Base-by-base conservation (phyloP, 2,329 filamentous ascomycete genomes). In the Coniella vitis region DNA sequence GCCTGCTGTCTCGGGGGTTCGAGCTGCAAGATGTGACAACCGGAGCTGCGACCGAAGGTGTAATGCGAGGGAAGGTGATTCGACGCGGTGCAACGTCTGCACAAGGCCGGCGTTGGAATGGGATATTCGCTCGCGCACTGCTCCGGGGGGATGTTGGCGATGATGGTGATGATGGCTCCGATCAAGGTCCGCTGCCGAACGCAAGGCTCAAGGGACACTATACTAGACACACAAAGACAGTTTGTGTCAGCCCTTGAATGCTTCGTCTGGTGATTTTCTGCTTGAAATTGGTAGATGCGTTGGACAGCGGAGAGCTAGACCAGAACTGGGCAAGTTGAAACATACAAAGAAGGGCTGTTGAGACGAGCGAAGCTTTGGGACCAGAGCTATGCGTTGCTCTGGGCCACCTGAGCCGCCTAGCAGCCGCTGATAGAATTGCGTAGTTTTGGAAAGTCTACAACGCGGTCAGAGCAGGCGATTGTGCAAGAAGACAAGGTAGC, bases 261-360 rank as follows among this genome's bases (percentile, higher is more conserved):
- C 47, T 40, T 22, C 35, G 29, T 32, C 43, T 34, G 20, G 22
- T 25, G 35, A 17, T 22, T 12, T 22, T 21, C 29, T 34, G 43
- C 22, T 36, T 35, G 25, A 49, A 31, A 44, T 22, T 21, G 31
- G 16, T 16, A 29, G 38, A 38, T 29, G 25, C 25, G 25, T 29
- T 16, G 31, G 41, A 31, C 22, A 38, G 36, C n/a, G 49, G 35
- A 21, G 47, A 38, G 47, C 44, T 41, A 47, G 40, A 31, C 45
- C 25, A 17, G 31, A 47, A 20, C 20, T 47, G 43, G 47, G 39
- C 40, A 45, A 38, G 42, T 47, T 50, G 36, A 38, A 53, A 53
- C 51, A 39, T 50, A 53, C 51, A 40, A 21, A 53, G 36, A 34
- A 36, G 43, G 36, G 51, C 37, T 44, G 51, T 47, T 47, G 44